Percentiles rank a stretch among this genome's conserved stretches.
Evolutionary conservation across 179 eudicot genomes (phyloP).

Genomic region (Beta lomatogona): DNA sequence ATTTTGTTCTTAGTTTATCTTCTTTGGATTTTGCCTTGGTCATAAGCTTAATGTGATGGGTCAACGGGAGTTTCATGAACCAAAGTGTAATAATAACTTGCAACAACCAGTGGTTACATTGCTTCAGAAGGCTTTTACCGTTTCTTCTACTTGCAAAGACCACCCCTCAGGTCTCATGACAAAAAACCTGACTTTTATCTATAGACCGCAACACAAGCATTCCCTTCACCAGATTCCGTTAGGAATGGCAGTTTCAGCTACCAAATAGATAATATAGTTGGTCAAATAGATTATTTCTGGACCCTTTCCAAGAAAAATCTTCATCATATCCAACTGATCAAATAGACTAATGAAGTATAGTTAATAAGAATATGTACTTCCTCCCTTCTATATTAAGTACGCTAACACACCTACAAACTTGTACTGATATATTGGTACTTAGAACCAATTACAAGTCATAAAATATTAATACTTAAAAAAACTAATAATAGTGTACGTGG

Average conservation of each 20-base stretch:
- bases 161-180: not conserved
- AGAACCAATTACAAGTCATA: too few relatives aligned
- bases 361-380: not conserved
- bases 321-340: not conserved
- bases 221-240: not conserved
- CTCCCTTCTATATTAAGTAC: too few relatives aligned
- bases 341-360: not conserved
- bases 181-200: not conserved
- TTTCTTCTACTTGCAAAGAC: not conserved
- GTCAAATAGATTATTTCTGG: not conserved
- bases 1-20: too few relatives aligned
- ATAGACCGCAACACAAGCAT: slow-evolving; percentile 15
- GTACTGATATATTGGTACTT: too few relatives aligned
- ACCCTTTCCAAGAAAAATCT: slow-evolving; percentile 2
- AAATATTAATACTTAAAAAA: too few relatives aligned
- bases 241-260: slow-evolving; percentile 4
- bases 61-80: not conserved
- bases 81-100: not conserved
- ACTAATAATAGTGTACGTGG: too few relatives aligned
- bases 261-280: not conserved
- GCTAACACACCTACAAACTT: too few relatives aligned
- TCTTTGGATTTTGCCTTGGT: too few relatives aligned
- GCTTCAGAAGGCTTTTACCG: not conserved
- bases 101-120: slow-evolving; percentile 17
- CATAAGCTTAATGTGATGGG: not conserved